Base-by-base conservation (phyloP, 805 yeast genomes). In the Suhomyces prunicola region DNA sequence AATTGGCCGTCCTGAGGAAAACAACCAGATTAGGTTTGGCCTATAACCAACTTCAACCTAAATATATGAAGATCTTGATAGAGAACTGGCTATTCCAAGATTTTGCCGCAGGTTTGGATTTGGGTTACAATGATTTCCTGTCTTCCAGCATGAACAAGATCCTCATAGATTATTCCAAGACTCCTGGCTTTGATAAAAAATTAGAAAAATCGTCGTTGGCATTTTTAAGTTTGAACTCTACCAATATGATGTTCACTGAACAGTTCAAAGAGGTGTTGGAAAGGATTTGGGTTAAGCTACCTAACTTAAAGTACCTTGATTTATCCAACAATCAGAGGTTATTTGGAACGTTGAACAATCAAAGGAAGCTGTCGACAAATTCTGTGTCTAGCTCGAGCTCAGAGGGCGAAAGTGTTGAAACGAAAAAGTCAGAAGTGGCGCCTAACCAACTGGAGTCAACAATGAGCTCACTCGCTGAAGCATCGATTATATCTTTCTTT, bases 111-210 rank as follows among this genome's bases (percentile, higher is more conserved):
- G 97, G 97, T 3, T 68, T 92, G 5, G 97, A 91, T 72, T 61
- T 92, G 19, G 96, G 96, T 3, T 92, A 86, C 63, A 92, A 92
- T 65, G 92, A 89, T 64, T 69, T 87, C 53, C 76, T 77, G 66
- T 61, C 70, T 5, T 40, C 61, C 1, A 62, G 64, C 3, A 66
- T 66, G 54, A 53, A 79, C 49, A 67, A 64, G 29, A 74, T 77
- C 9, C 63, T 80, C 23, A 62, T 74, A 42, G 78, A 76, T 1
- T 66, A 64, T 23, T 54, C 54, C 39, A 62, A 57, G 26, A 50
- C 52, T 3, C 59, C 64, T 2, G 62, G 56, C 8, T 66, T 65
- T 46, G 60, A 55, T 1, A 51, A 58, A 9, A 50, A 54, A 29
- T 40, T 71, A 1, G 46, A 59, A 4, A 60, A 61, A 10, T 66